Conservation (phyloP, 2,329 filamentous ascomycete genomes). For the Mycosphaerella arachidis region DNA sequence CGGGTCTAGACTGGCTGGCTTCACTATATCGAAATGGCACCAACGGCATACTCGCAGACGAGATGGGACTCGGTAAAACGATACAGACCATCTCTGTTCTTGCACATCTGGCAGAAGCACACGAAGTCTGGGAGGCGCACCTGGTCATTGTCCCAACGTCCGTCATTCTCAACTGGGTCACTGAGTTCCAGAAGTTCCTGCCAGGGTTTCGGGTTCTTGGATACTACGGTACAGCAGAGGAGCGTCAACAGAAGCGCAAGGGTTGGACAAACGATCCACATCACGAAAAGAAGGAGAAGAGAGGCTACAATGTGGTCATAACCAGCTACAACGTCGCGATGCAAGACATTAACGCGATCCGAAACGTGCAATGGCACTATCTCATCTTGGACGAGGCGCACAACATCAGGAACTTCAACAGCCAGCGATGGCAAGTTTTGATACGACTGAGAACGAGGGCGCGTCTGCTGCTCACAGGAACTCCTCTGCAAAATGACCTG, state of each 20-base stretch:
- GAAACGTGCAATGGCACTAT: slow-evolving; percentile 90
- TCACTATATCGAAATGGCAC: slow-evolving; percentile 87
- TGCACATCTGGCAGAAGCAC: slow-evolving; percentile 83
- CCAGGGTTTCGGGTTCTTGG: slow-evolving; percentile 97
- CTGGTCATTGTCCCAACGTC: slow-evolving; percentile 94
- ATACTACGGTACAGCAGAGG: slow-evolving; percentile 91
- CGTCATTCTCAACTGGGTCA: slow-evolving; percentile 99
- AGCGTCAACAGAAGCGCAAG: slow-evolving; percentile 82
- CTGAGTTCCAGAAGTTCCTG: slow-evolving; percentile 99
- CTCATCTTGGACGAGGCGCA: slow-evolving; percentile 97
- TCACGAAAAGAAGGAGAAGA: slow-evolving; percentile 72
- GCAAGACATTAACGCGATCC: slow-evolving; percentile 90
- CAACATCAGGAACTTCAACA: slow-evolving; percentile 99
- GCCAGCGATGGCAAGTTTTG: slow-evolving; percentile 91
- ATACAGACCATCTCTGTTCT: slow-evolving; percentile 95
- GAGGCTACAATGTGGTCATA: slow-evolving; percentile 96
- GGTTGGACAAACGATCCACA: slow-evolving; percentile 79
- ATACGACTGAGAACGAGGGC: slow-evolving; percentile 89
- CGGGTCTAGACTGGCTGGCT: slow-evolving; percentile 94
- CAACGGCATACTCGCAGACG: slow-evolving; percentile 93
- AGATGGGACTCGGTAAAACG: slow-evolving; percentile 98
- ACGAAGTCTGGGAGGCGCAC: slow-evolving; percentile 93
- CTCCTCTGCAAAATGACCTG: slow-evolving; percentile 92
- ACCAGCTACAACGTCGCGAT: slow-evolving; percentile 96
- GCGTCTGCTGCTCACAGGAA: slow-evolving; percentile 83